Base-by-base conservation (phyloP, 768 basidiomycete genomes). In the Boletus edulis region DNA sequence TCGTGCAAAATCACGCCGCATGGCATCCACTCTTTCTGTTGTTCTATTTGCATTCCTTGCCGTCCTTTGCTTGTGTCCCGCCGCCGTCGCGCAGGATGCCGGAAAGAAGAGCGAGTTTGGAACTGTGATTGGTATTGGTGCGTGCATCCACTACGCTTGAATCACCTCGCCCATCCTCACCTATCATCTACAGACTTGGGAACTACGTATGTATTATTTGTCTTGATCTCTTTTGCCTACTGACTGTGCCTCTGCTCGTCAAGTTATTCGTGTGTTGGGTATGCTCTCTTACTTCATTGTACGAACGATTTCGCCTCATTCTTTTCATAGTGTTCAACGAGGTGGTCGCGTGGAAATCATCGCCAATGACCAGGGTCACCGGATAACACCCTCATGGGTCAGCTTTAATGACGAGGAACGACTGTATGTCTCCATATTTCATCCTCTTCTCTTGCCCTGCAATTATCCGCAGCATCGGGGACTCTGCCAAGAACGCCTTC, bases 261-360 rank as follows among this genome's bases (percentile, higher is more conserved):
- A 35, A 94, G 90, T 63, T 94, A 97, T 77, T 97, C 94, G 60
- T 97, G 94, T 78, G 95, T 98, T 66, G 94, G 90, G 91, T 92
- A 58, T 72, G 89, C 78, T 3, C 0, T 5, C 49, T 31, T 44
- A 0, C 13, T 27, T 14, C 5, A 15, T 8, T 22, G 10, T 24
- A 2, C 50, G 9, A 29, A 29, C 9, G 8, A 0, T 37, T 20
- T 18, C 17, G 45, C 32, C 56, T 61, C 18, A 61, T 22, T 14
- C 2, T 27, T 13, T 22, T 24, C 22, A 17, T 60, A 90, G 91
- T 78, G 87, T 94, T 27, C 87, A 89, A 72, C 86, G 85, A 49
- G 86, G 85, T 54, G 91, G 91, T 56, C 87, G 87, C 58, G 91
- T 94, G 51, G 90, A 93, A 75, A 92, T 91, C 60, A 90, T 92